Evolutionary conservation across 768 basidiomycete genomes (phyloP).

Genomic region (Termitomyces sp.): DNA sequence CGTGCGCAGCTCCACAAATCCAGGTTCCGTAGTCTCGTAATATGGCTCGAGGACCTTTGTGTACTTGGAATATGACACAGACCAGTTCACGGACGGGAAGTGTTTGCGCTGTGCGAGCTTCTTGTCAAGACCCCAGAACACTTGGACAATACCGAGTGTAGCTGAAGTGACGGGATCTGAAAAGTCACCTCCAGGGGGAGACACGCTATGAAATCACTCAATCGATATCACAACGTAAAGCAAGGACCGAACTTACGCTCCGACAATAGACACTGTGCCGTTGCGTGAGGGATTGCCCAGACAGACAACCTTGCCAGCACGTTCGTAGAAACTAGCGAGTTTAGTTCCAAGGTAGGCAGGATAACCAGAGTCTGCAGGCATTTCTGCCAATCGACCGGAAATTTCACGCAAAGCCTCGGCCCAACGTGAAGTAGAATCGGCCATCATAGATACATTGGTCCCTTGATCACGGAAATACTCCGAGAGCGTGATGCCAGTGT

Average conservation of each 20-base stretch:
- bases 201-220: slow-evolving; percentile 58
- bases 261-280: slow-evolving; percentile 97
- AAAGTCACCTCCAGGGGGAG: slow-evolving; percentile 98
- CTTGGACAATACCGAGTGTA: slow-evolving; percentile 97
- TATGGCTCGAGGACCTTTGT: slow-evolving; percentile 88
- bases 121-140: slow-evolving; percentile 99
- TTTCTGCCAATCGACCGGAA: slow-evolving; percentile 97
- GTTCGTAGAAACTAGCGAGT: slow-evolving; percentile 96
- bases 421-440: slow-evolving; percentile 98
- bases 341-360: slow-evolving; percentile 96
- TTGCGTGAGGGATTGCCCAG: slow-evolving; percentile 83
- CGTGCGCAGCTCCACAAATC: slow-evolving; percentile 91
- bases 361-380: slow-evolving; percentile 99
- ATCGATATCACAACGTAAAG: background rate
- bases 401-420: slow-evolving; percentile 99
- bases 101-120: slow-evolving; percentile 98
- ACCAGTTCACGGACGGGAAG: slow-evolving; percentile 99
- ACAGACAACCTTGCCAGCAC: slow-evolving; percentile 93
- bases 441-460: slow-evolving; percentile 98
- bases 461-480: slow-evolving; percentile 99
- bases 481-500: slow-evolving; percentile 97
- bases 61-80: slow-evolving; percentile 98
- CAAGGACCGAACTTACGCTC: slow-evolving; percentile 67
- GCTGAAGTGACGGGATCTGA: slow-evolving; percentile 98
- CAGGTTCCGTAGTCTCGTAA: slow-evolving; percentile 87